Evolutionary conservation across 805 yeast species (phyloP), one percentile per base, ranked within the genome.

Genomic region (Ogataea neopini): DNA sequence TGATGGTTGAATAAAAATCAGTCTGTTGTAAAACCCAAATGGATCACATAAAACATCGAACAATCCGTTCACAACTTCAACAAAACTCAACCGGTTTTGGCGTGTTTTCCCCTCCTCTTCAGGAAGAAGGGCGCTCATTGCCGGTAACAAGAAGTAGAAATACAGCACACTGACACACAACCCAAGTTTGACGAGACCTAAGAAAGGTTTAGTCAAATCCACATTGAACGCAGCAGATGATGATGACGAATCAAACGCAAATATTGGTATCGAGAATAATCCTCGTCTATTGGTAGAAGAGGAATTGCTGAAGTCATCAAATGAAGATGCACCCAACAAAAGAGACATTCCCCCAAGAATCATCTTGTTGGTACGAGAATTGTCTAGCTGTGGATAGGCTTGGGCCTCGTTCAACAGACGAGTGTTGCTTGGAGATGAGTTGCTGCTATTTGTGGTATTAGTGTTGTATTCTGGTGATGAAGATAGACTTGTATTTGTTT

Each of bases 331-430:
- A 22, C 88, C 88, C 67, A 81, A 73, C 57, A 83, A 73, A 44
- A 82, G 72, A 19, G 86, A 83, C 71, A 83, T 70, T 17, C 87
- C 84, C 13, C 88, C 88, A 51, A 84, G 59, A 37, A 84, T 61
- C 22, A 79, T 58, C 60, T 80, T 82, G 51, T 74, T 76, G 9
- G 74, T 58, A n/a, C 44, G 38, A 25, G 47, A 47, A 35, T 53
- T 50, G 11, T 52, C 56, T 11, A 48, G 46, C 43, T 53, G 54
- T 20, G 53, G 55, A 17, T 48, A 45, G 8, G 46, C 42, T 29
- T 47, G 47, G 6, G 47, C 49, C 34, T 48, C 53, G 40, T 45
- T 36, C 11, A 50, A 17, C 23, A 39, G 19, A 14, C 43, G 44
- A 45, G 23, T 33, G 47, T 36, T 49, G 37, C 40, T 28, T 17